Evolutionary conservation across 1,284 basidiomycete species (phyloP), one percentile per base, ranked within the genome.

Genomic region (Hypsizygus ulmarius): DNA sequence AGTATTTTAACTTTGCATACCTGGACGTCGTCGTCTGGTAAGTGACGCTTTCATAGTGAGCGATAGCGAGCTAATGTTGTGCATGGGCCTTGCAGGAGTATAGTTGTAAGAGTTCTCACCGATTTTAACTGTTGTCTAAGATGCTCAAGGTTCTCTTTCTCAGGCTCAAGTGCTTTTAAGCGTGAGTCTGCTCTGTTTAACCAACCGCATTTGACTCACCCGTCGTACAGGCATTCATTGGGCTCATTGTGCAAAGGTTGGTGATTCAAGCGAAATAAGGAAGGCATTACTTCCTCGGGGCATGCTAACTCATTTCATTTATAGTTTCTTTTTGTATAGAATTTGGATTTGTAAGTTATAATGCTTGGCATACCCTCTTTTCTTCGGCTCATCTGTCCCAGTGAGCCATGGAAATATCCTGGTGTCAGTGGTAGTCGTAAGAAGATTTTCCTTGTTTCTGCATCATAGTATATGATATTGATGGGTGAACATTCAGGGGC

Each of bases 251-350:
- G 15, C 47, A 49, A 49, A 49, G 42, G 47, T 49, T 37, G 8
- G n/a, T n/a, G n/a, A n/a, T 30, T n/a, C 1, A 10, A 41, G 10
- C 15, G 25, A 7, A 25, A n/a, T n/a, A n/a, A 7, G 21, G 21
- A 25, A 25, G 1, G 27, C 12, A 12, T 30, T 49, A 10, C 32
- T 11, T 41, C 8, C n/a, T 25, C 5, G 14, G 9, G 15, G 5
- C 3, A n/a, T 9, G n/a, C 29, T 39, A 18, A 29, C 8, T 37
- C 40, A 6, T 45, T 44, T n/a, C n/a, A 28, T 21, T 30, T n/a
- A 30, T n/a, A 48, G 46, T 27, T 52, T 52, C 35, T 52, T 52
- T 12, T 46, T 52, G 15, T 52, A 52, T 34, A 39, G 50, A 41
- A 52, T 52, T 19, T 52, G 50, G 50, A 45, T 52, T 19, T 29